phyloP scores from a whole-genome alignment of 805 yeast genomes.

The Yarrowia porcina region DNA sequence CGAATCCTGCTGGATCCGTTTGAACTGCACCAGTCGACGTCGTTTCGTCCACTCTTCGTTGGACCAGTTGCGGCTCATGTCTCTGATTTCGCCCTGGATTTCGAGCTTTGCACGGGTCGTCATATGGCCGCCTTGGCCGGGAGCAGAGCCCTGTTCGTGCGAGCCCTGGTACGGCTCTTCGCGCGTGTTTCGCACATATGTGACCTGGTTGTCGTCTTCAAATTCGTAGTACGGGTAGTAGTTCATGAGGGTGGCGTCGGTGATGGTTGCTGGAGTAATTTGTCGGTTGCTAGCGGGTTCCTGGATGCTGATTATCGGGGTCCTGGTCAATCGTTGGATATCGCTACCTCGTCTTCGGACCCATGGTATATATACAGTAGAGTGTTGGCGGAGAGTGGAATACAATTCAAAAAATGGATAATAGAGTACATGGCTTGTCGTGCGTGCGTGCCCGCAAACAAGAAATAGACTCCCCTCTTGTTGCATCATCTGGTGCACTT shows the following conservation, averaged over 20 bases:
- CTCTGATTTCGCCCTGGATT: slow-evolving; percentile 35
- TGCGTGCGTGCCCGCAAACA: slow-evolving; percentile 24
- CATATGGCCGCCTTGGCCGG: neutral
- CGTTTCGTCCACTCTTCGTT: slow-evolving; percentile 43
- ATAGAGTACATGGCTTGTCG: slow-evolving; percentile 10
- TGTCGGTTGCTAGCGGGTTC: too few species aligned
- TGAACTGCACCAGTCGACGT: slow-evolving; percentile 51
- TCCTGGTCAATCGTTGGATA: too few species aligned
- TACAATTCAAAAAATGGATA: neutral
- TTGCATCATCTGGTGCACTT: slow-evolving; percentile 4
- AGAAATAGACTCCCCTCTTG: neutral
- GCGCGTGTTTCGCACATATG: slow-evolving; percentile 22
- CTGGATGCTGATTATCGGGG: too few species aligned
- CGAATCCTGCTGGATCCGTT: slow-evolving; percentile 40
- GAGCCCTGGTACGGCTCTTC: slow-evolving; percentile 24
- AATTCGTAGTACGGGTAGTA: slow-evolving; percentile 22
- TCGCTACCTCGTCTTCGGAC: too few species aligned
- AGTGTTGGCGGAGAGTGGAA: too few species aligned
- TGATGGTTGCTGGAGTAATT: too few species aligned
- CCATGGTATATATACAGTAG: too few species aligned
- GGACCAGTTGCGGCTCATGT: slow-evolving; percentile 49
- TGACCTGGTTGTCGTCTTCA: slow-evolving; percentile 22
- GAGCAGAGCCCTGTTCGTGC: neutral
- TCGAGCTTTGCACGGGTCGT: slow-evolving; percentile 35
- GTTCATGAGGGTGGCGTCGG: too few species aligned